Evolutionary conservation across 2,329 filamentous ascomycete genomes (phyloP), one percentile per base, ranked within the genome.

Genomic region (Bipolaris zeicola): DNA sequence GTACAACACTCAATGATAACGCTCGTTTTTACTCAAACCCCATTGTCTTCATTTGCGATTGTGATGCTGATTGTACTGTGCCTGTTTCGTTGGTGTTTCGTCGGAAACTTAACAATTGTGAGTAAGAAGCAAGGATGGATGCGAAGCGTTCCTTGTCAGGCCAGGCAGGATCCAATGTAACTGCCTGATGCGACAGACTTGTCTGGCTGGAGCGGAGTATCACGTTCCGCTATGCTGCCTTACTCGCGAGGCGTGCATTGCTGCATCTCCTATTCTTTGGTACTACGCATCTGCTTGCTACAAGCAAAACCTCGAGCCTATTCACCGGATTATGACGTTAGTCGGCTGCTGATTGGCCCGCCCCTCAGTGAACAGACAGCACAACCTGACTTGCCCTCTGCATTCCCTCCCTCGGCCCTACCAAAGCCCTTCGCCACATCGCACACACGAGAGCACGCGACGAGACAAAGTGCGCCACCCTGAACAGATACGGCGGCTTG

Each of bases 391-490:
- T 49, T 34, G 47, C 57, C 50, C 26, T 44, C 16, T 44, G 42
- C 42, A 33, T 6, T 57, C 46, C 60, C 43, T 60, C 60, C 56
- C 59, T 66, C 61, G 66, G 67, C 65, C 62, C 61, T 62, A 31
- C 10, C 28, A 31, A 63, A 66, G 52, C 49, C 54, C 53, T 51
- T 39, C 58, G 48, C 52, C 52, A 50, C 61, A 65, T 44, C 61
- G 57, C 62, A 65, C 64, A 54, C 57, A 63, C 52, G 52, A 65
- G 50, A 65, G 69, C 70, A 73, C 70, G 69, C 71, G 71, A 73
- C 70, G 60, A 66, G 57, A 54, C 55, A 60, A 54, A 57, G 58
- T 57, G 47, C 53, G 45, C 44, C 33, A 26, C 52, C 20, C 24
- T 44, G 50, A 55, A 45, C 53, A n/a, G 47, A 14, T 38, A 46